Conservation (phyloP, 225 moss, liverwort and hornwort species). For the Neckera pumila region DNA sequence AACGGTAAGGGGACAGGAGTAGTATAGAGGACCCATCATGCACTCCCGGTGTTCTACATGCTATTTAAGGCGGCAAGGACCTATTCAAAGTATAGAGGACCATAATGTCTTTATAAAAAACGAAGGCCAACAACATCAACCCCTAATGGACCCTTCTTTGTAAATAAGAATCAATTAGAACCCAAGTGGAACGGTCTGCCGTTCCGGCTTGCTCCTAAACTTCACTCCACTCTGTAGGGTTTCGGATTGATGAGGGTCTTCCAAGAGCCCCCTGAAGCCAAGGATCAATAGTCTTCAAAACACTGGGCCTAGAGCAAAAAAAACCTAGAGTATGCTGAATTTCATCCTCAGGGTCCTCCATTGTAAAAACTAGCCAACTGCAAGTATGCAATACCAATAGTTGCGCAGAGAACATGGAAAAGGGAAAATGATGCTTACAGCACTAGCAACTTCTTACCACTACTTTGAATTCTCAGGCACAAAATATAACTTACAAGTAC, state of each 20-base stretch:
- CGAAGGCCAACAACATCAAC: background rate
- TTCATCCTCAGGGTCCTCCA: background rate
- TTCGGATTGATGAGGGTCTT: background rate
- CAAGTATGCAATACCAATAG: background rate
- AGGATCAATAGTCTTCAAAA: background rate
- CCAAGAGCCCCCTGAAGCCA: background rate
- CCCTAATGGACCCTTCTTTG: background rate
- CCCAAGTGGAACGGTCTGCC: background rate
- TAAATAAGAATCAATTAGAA: background rate
- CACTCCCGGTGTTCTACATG: background rate
- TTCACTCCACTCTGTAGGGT: background rate
- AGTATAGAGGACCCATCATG: background rate
- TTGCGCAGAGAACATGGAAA: background rate
- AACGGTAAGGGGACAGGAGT: background rate
- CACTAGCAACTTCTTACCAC: background rate
- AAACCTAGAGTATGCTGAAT: background rate
- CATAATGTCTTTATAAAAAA: too few species aligned
- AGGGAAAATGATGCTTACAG: background rate
- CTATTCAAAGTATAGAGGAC: background rate
- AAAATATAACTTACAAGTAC: constrained; percentile 43
- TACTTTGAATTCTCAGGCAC: background rate
- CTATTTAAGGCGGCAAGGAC: background rate
- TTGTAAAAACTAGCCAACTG: background rate
- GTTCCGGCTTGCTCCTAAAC: background rate
- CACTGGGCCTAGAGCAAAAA: background rate